Base-by-base conservation (phyloP, 2,329 filamentous ascomycete genomes). In the Fusarium fracticaudum region DNA sequence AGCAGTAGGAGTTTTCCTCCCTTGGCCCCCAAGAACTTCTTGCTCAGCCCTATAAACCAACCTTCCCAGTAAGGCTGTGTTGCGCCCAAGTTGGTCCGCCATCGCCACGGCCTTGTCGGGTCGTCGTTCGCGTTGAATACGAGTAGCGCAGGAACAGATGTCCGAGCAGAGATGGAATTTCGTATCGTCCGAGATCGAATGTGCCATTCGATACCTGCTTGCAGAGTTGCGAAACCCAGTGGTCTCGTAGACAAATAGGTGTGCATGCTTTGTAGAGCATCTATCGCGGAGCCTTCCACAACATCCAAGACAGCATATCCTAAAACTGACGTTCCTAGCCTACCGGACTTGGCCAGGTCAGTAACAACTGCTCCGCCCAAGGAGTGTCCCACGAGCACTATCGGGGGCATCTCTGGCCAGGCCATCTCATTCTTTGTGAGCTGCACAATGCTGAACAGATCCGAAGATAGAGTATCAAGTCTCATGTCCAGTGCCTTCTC, bases 241-340 rank as follows among this genome's bases (percentile, higher is more conserved):
- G 96, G 96, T 29, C 96, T 89, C 9, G 92, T 95, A 3, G 93
- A 91, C 26, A 99, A 88, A 81, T 98, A 98, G 7, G 92, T 93
- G 75, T 96, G 93, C 96, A 99, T 99, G 82, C 93, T 95, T 81
- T 95, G 91, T 60, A 99, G 87, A 6, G 96, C 96, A 81, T 98
- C 96, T 83, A 99, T 96, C 40, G 96, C 96, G 1, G 94, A 97
- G 17, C 96, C 94, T 83, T 99, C 96, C 35, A 99, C 96, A 9
- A 99, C 94, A 83, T 99, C 96, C 22, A 99, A 86, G 13, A 98
- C 95, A 8, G 91, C 94, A 83, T 96, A 98, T 26, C 94, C 96
- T 22, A 98, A 86, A 3, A 98, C 81, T 33, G 91, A 88, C 43
- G 84, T 81, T 4, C 92, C 93, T 41, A 98, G 84, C 44, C 87